These are phyloP conservation scores for Carex sylvatica DNA, from an alignment of 202 grass and related monocot genomes.

Conservation along the genomic window DNA sequence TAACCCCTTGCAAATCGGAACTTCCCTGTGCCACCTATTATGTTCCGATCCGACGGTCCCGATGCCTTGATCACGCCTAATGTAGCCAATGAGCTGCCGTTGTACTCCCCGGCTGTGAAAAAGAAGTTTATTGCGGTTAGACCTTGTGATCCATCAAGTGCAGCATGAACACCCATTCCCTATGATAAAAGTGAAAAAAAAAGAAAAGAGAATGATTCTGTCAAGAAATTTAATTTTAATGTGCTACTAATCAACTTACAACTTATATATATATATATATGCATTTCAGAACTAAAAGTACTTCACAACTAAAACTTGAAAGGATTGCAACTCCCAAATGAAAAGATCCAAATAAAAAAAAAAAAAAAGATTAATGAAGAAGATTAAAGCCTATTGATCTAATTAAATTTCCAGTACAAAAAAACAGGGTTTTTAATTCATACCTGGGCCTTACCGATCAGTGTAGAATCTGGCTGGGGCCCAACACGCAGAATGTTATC, in stretches of 20 bases:
- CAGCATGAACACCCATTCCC: conserved; percentile 43
- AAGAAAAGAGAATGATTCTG: not conserved
- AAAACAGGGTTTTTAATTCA: not conserved
- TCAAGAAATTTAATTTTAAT: not conserved
- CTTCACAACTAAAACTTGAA: not conserved
- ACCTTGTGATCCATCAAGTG: conserved; percentile 40
- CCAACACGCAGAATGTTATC: conserved; percentile 56
- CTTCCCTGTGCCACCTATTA: conserved; percentile 60
- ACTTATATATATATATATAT: too few species aligned
- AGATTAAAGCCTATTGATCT: not conserved
- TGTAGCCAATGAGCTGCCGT: conserved; percentile 45
- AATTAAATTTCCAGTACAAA: not conserved
- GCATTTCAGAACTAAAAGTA: not conserved
- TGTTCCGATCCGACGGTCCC: conserved; percentile 38
- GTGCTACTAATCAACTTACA: too few species aligned
- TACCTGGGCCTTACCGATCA: conserved; percentile 48
- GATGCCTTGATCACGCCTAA: conserved; percentile 26
- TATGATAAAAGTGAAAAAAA: not conserved
- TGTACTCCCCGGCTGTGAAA: conserved; percentile 46
- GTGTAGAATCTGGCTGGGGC: conserved; percentile 37
- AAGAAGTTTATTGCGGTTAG: conserved; percentile 38
- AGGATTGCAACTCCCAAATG: not conserved
- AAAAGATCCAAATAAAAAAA: not conserved
- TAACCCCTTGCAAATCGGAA: conserved; percentile 70
- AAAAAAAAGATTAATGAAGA: not conserved